phyloP scores from a whole-genome alignment of 2,329 filamentous ascomycete genomes.

The Knoxdaviesia capensis region DNA sequence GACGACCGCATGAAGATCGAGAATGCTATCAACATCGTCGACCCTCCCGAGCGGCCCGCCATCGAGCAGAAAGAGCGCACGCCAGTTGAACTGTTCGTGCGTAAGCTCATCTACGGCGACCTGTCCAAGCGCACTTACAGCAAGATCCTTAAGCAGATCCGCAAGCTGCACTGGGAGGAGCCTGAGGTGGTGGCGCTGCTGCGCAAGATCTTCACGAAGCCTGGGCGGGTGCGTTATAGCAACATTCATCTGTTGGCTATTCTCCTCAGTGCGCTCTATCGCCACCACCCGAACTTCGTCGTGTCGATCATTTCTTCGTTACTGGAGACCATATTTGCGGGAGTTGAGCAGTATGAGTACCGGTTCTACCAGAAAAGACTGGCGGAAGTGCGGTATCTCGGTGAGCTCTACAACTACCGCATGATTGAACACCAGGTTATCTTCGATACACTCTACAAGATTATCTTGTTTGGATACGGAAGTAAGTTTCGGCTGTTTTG shows the following conservation, averaged over 20 bases:
- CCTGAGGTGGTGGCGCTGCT: slow-evolving; percentile 61
- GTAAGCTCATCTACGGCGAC: slow-evolving; percentile 82
- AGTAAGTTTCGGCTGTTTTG: slow-evolving; percentile 16
- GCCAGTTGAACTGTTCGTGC: slow-evolving; percentile 78
- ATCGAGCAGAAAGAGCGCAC: slow-evolving; percentile 95
- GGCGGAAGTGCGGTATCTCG: slow-evolving; percentile 88
- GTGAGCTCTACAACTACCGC: slow-evolving; percentile 92
- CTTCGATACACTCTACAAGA: slow-evolving; percentile 87
- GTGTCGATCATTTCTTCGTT: slow-evolving; percentile 83
- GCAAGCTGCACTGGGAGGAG: slow-evolving; percentile 95
- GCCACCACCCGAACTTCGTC: slow-evolving; percentile 82
- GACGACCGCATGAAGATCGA: slow-evolving; percentile 97
- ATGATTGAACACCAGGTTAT: slow-evolving; percentile 91
- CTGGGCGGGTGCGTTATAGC: slow-evolving; percentile 91
- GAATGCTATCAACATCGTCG: slow-evolving; percentile 95
- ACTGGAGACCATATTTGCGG: slow-evolving; percentile 70
- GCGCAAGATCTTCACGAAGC: slow-evolving; percentile 86
- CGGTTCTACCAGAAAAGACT: slow-evolving; percentile 90
- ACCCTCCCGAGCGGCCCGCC: slow-evolving; percentile 78
- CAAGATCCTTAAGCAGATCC: slow-evolving; percentile 82
- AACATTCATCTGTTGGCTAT: slow-evolving; percentile 90
- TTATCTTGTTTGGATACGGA: slow-evolving; percentile 76
- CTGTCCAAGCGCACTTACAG: slow-evolving; percentile 88
- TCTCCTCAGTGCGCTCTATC: slow-evolving; percentile 68
- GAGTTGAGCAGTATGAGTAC: slow-evolving; percentile 91